Evolutionary conservation across 176 grass and related monocot species (phyloP).

Genomic region (Puya raimondii): DNA sequence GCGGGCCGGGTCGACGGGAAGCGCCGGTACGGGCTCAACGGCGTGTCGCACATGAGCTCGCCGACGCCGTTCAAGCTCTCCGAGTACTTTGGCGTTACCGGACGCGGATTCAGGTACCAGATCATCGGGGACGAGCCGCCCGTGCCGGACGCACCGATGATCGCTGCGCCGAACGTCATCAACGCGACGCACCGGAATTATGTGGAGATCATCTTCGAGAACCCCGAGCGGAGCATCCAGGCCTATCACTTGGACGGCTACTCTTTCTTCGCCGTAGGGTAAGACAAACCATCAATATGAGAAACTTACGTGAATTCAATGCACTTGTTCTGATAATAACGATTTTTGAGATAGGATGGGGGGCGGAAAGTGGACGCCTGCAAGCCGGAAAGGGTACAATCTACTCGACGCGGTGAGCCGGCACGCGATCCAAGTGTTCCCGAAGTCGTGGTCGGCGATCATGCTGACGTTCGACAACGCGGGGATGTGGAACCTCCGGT

Average conservation of each 20-base stretch:
- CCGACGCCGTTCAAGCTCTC: constrained; percentile 32
- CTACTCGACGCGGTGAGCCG: constrained; percentile 32
- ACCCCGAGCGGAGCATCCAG: constrained; percentile 16
- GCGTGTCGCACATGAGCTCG: constrained; percentile 22
- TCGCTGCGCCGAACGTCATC: constrained; percentile 6
- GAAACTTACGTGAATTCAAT: too few relatives aligned
- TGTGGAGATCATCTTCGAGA: constrained; percentile 31
- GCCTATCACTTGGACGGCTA: constrained; percentile 27
- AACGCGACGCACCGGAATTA: constrained; percentile 8
- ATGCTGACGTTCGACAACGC: constrained; percentile 32
- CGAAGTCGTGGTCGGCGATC: constrained; percentile 37
- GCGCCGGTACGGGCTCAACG: constrained; percentile 22
- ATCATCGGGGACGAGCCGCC: constrained; percentile 8
- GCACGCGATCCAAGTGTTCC: constrained; percentile 40
- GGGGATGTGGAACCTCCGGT: constrained; percentile 34
- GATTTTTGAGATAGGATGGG: constrained; percentile 23
- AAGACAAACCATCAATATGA: not conserved
- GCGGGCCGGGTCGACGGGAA: not conserved
- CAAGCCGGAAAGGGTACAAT: constrained; percentile 25
- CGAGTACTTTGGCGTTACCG: constrained; percentile 21
- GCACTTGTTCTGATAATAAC: not conserved
- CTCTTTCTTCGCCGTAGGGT: constrained; percentile 25
- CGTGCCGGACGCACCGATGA: not conserved
- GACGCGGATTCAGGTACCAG: constrained; percentile 10
- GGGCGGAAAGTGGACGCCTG: constrained; percentile 30